Conservation (phyloP, 2,329 filamentous ascomycete species). For the Macrophomina pseudophaseolina region DNA sequence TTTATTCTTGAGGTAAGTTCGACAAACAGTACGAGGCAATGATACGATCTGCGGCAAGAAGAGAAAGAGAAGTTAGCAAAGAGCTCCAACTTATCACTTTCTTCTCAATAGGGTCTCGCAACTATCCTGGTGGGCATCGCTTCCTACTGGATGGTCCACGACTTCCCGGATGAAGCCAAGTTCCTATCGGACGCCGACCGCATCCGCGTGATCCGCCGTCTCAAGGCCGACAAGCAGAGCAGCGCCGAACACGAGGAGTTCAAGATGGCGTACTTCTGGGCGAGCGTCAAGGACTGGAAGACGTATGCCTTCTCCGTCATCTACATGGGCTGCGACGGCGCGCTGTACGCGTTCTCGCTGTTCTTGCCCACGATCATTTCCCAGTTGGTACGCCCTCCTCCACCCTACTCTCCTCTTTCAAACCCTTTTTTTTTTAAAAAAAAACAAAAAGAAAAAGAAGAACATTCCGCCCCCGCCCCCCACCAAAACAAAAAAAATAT, state of each 20-base stretch:
- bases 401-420: neutral
- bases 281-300: conserved; percentile 80
- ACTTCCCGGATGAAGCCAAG: conserved; percentile 77
- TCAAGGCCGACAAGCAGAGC: conserved; percentile 73
- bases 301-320: conserved; percentile 76
- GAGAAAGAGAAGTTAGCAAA: neutral
- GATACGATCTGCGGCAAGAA: no score
- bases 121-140: conserved; percentile 71
- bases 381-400: conserved; percentile 43
- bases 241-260: conserved; percentile 79
- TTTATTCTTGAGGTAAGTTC: conserved; percentile 32
- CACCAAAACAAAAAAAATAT: no score
- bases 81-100: neutral
- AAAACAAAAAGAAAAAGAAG: neutral
- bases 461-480: no score
- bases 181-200: conserved; percentile 76
- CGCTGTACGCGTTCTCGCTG: conserved; percentile 75
- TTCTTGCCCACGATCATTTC: conserved; percentile 82
- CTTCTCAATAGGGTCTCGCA: conserved; percentile 68
- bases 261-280: conserved; percentile 73
- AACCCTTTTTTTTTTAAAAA: neutral
- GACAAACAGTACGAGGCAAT: neutral
- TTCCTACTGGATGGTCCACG: conserved; percentile 79
- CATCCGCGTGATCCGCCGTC: conserved; percentile 70
- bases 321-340: conserved; percentile 77